Evolutionary conservation across 805 yeast genomes (phyloP).

Genomic region (Metschnikowia cubensis): DNA sequence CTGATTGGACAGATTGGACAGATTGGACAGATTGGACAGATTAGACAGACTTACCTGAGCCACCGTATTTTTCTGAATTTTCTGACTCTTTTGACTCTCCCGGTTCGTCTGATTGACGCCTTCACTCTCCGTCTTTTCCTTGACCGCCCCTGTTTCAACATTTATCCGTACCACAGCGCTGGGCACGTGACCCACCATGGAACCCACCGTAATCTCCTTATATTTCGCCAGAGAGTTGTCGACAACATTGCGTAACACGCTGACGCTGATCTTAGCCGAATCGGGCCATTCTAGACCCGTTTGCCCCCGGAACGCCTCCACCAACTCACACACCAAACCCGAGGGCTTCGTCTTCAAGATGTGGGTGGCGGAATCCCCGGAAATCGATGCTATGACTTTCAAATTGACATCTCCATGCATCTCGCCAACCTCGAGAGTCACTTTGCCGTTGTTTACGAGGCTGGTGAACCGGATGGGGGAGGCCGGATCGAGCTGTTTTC

Average conservation of each 20-base stretch:
- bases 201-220: conserved; percentile 5
- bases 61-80: too few relatives aligned
- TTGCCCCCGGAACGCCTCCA: conserved; percentile 1
- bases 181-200: conserved; percentile 14
- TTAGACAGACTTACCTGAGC: too few relatives aligned
- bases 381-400: conserved; percentile 10
- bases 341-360: conserved; percentile 7
- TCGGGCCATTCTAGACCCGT: conserved; percentile 17
- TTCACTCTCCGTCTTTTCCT: background rate
- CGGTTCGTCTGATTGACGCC: too few relatives aligned
- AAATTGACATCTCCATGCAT: background rate
- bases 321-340: conserved; percentile 4
- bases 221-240: conserved; percentile 7
- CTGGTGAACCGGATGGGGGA: conserved; percentile 32
- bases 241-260: conserved; percentile 9
- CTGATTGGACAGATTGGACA: too few relatives aligned
- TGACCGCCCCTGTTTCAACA: conserved; percentile 5
- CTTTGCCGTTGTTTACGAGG: conserved; percentile 32
- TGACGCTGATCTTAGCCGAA: conserved; percentile 17
- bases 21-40: too few relatives aligned
- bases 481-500: conserved; percentile 29
- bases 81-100: too few relatives aligned
- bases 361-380: conserved; percentile 5
- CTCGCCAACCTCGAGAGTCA: conserved; percentile 16
- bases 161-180: conserved; percentile 15